A percentile compares a stretch with the other conserved stretches of the same genome.
These are phyloP conservation scores for Reutealis trisperma DNA, from an alignment of 345 rosid genomes.

Conservation along the genomic window DNA sequence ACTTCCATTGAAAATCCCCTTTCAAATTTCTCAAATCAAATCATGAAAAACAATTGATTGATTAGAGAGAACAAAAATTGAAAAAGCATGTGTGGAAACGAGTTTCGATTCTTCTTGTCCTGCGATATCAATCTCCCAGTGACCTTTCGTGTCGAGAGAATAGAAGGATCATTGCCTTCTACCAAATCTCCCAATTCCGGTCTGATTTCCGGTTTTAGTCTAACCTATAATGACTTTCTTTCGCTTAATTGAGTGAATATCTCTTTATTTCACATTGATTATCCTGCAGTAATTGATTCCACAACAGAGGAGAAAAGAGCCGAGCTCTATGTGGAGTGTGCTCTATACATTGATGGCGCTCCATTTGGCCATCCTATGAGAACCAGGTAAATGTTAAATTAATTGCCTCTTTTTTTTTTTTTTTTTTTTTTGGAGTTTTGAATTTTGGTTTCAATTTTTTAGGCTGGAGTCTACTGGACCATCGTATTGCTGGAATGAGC, in stretches of 20 bases:
- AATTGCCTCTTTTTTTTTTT: not conserved
- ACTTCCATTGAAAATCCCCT: not conserved
- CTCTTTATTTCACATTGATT: not conserved
- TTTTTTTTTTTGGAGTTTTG: not conserved
- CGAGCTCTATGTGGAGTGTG: slow-evolving; percentile 81
- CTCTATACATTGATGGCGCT: slow-evolving; percentile 84
- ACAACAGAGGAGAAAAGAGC: slow-evolving; percentile 60
- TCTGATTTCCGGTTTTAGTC: slow-evolving; percentile 15
- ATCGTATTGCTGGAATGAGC: slow-evolving; percentile 85
- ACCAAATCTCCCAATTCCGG: slow-evolving; percentile 53
- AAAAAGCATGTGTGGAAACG: slow-evolving; percentile 66
- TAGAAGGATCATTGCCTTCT: slow-evolving; percentile 71
- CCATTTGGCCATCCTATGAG: slow-evolving; percentile 89
- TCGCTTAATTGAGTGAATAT: not conserved
- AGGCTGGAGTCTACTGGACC: slow-evolving; percentile 88
- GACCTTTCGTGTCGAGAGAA: slow-evolving; percentile 84
- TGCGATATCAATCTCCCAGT: slow-evolving; percentile 94
- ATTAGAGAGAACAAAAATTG: not conserved
- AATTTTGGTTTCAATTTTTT: slow-evolving; percentile 21
- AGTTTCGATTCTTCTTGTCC: slow-evolving; percentile 93
- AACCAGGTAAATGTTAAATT: slow-evolving; percentile 55
- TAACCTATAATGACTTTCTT: not conserved
- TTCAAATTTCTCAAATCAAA: not conserved
- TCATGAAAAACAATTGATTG: not conserved
- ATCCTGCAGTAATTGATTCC: slow-evolving; percentile 44